Conservation (phyloP, 306 rosid species). For the Vachellia pachyceras region DNA sequence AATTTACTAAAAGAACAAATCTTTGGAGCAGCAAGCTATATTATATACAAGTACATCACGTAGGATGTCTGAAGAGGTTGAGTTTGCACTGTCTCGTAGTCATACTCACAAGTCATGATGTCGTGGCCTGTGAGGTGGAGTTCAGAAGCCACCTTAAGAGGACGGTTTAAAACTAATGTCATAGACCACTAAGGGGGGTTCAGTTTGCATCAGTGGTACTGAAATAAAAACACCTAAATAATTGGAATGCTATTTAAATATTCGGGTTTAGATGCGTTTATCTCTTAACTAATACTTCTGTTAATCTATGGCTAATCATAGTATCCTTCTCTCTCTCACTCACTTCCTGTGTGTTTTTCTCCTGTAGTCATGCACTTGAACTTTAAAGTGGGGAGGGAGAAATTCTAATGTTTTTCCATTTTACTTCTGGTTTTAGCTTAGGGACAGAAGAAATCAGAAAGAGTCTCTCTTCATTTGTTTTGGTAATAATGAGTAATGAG, state of each 20-base stretch:
- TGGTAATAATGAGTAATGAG: background rate
- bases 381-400: background rate
- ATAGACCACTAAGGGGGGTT: slow-evolving; percentile 15
- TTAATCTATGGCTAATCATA: background rate
- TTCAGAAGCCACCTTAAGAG: slow-evolving; percentile 30
- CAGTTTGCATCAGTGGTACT: slow-evolving; percentile 14
- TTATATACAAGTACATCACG: background rate
- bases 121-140: slow-evolving; percentile 3
- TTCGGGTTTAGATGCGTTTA: slow-evolving; percentile 5
- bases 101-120: slow-evolving; percentile 6
- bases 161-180: background rate
- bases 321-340: background rate
- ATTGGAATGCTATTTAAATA: background rate
- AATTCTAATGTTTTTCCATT: background rate
- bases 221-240: background rate
- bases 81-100: slow-evolving; percentile 4
- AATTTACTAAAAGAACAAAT: slow-evolving; percentile 3
- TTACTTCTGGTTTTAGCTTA: background rate
- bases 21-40: slow-evolving; percentile 4
- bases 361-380: background rate
- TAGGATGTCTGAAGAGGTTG: slow-evolving; percentile 5
- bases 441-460: no score
- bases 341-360: background rate
- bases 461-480: background rate
- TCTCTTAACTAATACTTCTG: slow-evolving; percentile 14